A percentile compares a stretch with the other conserved stretches of the same genome.
Evolutionary conservation across 176 grass and related monocot genomes (phyloP).

Genomic region (Carex parvula): DNA sequence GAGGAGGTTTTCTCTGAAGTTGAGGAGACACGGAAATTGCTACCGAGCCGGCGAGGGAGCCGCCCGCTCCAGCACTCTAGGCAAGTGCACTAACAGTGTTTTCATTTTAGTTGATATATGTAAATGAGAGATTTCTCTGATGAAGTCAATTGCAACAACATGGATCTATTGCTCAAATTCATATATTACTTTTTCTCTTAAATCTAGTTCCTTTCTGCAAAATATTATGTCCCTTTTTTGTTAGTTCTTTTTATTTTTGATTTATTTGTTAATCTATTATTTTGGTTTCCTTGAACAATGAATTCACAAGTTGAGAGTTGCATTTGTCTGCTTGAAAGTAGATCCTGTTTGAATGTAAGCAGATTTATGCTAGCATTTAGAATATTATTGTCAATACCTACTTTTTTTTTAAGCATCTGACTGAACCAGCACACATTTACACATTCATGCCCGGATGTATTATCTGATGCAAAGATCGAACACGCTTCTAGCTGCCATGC

Average conservation of each 20-base stretch:
- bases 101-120: neutral
- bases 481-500: neutral
- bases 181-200: neutral
- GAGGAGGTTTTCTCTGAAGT: slow-evolving; percentile 36
- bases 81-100: neutral
- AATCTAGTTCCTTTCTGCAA: neutral
- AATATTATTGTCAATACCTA: neutral
- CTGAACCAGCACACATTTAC: neutral
- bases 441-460: neutral
- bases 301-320: neutral
- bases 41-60: neutral
- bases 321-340: neutral
- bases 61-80: neutral
- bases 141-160: neutral
- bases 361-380: neutral
- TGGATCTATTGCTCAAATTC: neutral
- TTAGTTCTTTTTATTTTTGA: neutral
- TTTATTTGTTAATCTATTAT: neutral
- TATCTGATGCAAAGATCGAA: neutral
- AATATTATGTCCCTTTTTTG: neutral
- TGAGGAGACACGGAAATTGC: neutral
- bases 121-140: neutral
- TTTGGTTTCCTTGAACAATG: neutral
- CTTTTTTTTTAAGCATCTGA: neutral
- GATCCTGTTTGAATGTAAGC: neutral